Evolutionary conservation across 2,329 filamentous ascomycete species (phyloP), one percentile per base, ranked within the genome.

Genomic region (Calonectria leucothoes): DNA sequence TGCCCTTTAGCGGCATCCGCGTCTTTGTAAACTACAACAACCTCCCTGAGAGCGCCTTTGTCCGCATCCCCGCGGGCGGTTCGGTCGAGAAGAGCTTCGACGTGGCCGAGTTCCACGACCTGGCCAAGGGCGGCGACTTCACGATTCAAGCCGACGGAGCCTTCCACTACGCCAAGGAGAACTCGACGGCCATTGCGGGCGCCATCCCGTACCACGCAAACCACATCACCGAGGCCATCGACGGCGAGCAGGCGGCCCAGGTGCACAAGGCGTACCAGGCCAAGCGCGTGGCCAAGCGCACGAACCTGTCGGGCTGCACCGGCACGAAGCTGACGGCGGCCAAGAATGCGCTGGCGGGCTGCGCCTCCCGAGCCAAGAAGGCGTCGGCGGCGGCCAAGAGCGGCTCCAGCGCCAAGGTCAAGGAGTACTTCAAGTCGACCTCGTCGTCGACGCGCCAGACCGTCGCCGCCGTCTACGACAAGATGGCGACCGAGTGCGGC

Each of bases 381-480:
- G 84, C 91, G 6, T 89, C 91, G 3, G 83, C 83, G 2, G 83
- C 84, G 12, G 90, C 91, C n/a, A 85, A 87, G 1, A 81, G 86
- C 0, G 88, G 87, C 52, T 79, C 82, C 6, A 83, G 85, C 4
- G 81, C 84, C 76, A 88, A 85, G 74, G 82, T 91, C 76, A 81
- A 80, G 49, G 87, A 90, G 74, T 92, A 91, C 85, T 93, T 92
- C 88, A 91, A 90, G 82, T 87, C 87, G 1, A 88, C 87, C 45
- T 80, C 63, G n/a, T 10, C 27, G 10, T 31, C 51, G 0, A 61
- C 66, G n/a, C 66, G 66, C 37, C 25, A 59, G 4, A 61, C 66
- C 2, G 66, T 68, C 11, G 57, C 82, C 11, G 84, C 85, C 23
- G 85, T 91, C 61, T 84, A 84, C 59, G 84, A 85, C 31, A 70